Evolutionary conservation across 345 rosid species (phyloP).

Genomic region (Camelina sativa): DNA sequence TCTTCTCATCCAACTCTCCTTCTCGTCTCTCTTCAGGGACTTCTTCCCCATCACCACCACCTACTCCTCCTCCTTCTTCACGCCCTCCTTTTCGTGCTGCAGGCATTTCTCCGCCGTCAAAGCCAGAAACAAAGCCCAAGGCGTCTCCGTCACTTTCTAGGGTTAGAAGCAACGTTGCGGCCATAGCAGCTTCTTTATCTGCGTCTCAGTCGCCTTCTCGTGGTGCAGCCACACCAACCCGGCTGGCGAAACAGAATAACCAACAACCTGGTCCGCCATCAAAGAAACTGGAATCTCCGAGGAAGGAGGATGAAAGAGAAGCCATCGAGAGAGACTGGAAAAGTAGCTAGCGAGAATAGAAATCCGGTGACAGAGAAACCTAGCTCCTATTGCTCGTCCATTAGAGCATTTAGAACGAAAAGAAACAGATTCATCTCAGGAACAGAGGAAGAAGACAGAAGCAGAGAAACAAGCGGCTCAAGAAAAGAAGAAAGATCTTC

Average conservation of each 20-base stretch:
- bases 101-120: conserved; percentile 40
- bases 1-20: conserved; percentile 42
- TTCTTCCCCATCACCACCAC: conserved; percentile 41
- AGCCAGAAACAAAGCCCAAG: conserved; percentile 39
- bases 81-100: conserved; percentile 49
- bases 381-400: conserved; percentile 21
- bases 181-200: conserved; percentile 25
- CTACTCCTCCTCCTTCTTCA: conserved; percentile 31
- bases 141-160: conserved; percentile 29
- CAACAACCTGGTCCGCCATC: conserved; percentile 34
- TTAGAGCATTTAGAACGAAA: conserved; percentile 8
- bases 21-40: conserved; percentile 41
- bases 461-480: conserved; percentile 29
- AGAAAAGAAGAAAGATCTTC: conserved; percentile 35
- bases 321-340: conserved; percentile 28
- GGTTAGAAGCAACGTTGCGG: conserved; percentile 37
- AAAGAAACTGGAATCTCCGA: conserved; percentile 34
- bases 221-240: conserved; percentile 22
- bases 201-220: conserved; percentile 29
- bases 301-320: conserved; percentile 31
- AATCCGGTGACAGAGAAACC: conserved; percentile 14
- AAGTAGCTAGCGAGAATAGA: conserved; percentile 27
- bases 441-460: conserved; percentile 34
- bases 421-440: conserved; percentile 26
- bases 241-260: conserved; percentile 21